Evolutionary conservation across 208 protist genomes (phyloP).

Genomic region (Leishmania gerbilli): DNA sequence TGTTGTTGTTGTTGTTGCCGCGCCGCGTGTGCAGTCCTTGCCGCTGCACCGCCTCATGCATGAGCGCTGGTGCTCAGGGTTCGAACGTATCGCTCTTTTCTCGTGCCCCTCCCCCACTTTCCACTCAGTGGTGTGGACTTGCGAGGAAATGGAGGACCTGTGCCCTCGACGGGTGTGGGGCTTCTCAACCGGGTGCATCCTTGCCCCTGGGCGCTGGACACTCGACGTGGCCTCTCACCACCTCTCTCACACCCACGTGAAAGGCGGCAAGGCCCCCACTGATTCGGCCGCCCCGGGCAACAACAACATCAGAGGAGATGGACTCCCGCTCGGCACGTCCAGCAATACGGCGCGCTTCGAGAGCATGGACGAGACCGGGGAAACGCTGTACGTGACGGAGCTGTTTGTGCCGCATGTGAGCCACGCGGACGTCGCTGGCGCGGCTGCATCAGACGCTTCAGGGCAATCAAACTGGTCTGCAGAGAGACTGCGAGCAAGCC

Average conservation of each 20-base stretch:
- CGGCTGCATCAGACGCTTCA: not conserved
- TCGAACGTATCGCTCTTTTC: not conserved
- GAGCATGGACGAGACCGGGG: slow-evolving; percentile 30
- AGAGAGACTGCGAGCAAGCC: slow-evolving; percentile 4
- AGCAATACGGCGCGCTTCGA: slow-evolving; percentile 60
- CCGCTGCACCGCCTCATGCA: not conserved
- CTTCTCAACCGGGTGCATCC: slow-evolving; percentile 50
- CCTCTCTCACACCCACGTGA: slow-evolving; percentile 19
- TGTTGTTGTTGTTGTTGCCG: not conserved
- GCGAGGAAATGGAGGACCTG: slow-evolving; percentile 29
- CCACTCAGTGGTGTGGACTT: not conserved
- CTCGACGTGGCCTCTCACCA: slow-evolving; percentile 54
- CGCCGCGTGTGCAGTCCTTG: not conserved
- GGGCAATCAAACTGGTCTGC: not conserved
- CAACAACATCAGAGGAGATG: not conserved
- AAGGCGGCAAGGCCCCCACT: not conserved
- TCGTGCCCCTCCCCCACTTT: too few species aligned
- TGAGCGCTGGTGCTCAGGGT: not conserved
- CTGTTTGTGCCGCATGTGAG: slow-evolving; percentile 40
- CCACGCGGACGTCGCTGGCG: not conserved
- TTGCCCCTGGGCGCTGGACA: slow-evolving; percentile 62
- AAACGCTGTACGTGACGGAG: slow-evolving; percentile 57
- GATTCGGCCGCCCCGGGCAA: too few species aligned
- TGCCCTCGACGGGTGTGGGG: slow-evolving; percentile 41
- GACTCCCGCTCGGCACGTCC: slow-evolving; percentile 19